Evolutionary conservation across 1,284 basidiomycete species (phyloP).

Genomic region (Cutaneotrichosporon cyanovorans): DNA sequence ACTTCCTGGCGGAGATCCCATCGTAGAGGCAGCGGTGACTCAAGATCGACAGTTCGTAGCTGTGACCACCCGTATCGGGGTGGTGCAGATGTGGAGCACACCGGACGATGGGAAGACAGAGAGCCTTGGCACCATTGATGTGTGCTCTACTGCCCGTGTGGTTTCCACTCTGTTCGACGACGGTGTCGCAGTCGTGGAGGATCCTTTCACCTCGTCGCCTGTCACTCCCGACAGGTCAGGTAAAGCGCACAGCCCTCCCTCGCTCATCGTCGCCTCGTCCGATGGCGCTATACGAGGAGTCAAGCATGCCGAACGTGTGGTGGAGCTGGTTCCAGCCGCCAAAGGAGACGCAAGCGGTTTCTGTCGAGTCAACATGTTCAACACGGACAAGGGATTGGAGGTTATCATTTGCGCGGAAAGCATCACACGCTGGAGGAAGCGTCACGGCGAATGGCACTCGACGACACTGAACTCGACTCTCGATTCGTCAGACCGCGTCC

Average conservation of each 20-base stretch:
- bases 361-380: slow-evolving; percentile 7
- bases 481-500: slow-evolving; percentile 17
- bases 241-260: slow-evolving; percentile 1
- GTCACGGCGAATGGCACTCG: slow-evolving; percentile 12
- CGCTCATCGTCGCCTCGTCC: slow-evolving; percentile 10
- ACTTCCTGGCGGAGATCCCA: slow-evolving; percentile 15
- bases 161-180: slow-evolving; percentile 10
- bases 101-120: slow-evolving; percentile 13
- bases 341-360: not conserved
- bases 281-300: slow-evolving; percentile 12
- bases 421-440: slow-evolving; percentile 12
- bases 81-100: slow-evolving; percentile 10
- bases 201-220: slow-evolving; percentile 14
- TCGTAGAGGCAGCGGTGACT: slow-evolving; percentile 23
- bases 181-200: slow-evolving; percentile 2
- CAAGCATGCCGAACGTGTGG: slow-evolving; percentile 1
- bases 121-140: not conserved
- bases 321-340: slow-evolving; percentile 8
- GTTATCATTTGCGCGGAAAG: slow-evolving; percentile 3
- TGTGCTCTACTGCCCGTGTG: not conserved
- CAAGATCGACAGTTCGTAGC: slow-evolving; percentile 8
- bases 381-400: slow-evolving; percentile 2
- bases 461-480: slow-evolving; percentile 5
- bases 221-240: not conserved
- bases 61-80: slow-evolving; percentile 7